phyloP scores from a whole-genome alignment of 768 basidiomycete species.

The Ephemerocybe angulata region DNA sequence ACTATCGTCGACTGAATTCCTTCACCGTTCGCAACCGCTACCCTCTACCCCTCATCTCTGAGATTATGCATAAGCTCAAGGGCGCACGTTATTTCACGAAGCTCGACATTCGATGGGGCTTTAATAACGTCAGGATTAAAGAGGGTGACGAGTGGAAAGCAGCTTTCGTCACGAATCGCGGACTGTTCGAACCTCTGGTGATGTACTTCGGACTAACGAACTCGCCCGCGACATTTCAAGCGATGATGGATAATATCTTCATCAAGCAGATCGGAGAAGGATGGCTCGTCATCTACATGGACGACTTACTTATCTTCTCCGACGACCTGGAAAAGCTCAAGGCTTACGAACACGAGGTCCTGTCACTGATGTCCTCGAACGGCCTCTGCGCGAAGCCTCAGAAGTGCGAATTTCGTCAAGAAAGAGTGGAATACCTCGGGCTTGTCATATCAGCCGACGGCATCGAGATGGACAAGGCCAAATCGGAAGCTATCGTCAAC shows the following conservation, averaged over 20 bases:
- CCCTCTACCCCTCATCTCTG: background rate
- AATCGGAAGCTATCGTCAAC: conserved; percentile 29
- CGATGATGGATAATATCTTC: conserved; percentile 15
- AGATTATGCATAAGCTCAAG: background rate
- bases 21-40: background rate
- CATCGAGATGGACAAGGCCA: conserved; percentile 33
- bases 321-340: too few species aligned
- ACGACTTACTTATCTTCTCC: too few species aligned
- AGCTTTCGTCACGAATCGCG: conserved; percentile 29
- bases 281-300: too few species aligned
- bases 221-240: conserved; percentile 32
- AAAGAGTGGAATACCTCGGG: conserved; percentile 27
- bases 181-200: conserved; percentile 33
- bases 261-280: conserved; percentile 29
- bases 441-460: conserved; percentile 22
- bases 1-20: background rate
- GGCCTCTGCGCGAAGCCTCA: conserved; percentile 29
- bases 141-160: conserved; percentile 37
- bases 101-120: conserved; percentile 21
- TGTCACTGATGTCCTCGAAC: conserved; percentile 12
- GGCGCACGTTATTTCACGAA: background rate
- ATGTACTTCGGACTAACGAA: conserved; percentile 37
- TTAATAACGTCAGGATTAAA: conserved; percentile 26
- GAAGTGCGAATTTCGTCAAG: conserved; percentile 31
- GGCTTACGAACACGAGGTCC: conserved; percentile 24